Conservation (phyloP, 2,329 filamentous ascomycete species). For the Polychaeton citri region DNA sequence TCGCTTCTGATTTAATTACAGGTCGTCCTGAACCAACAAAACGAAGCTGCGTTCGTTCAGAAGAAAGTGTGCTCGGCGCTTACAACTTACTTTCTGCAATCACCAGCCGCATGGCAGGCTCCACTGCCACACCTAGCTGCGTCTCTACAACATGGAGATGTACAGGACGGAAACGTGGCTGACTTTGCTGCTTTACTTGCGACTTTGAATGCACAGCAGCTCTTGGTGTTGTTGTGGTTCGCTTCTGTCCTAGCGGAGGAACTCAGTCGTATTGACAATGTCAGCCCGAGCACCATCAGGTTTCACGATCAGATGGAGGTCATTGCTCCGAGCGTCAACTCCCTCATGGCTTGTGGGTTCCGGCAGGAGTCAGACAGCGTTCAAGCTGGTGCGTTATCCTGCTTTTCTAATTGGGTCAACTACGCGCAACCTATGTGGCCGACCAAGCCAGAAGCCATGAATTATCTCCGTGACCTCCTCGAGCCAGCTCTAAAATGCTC, state of each 20-base stretch:
- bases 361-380: not conserved
- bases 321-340: slow-evolving; percentile 39
- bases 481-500: slow-evolving; percentile 44
- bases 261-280: slow-evolving; percentile 53
- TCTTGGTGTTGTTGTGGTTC: slow-evolving; percentile 53
- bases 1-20: slow-evolving; percentile 1
- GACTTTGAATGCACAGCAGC: slow-evolving; percentile 35
- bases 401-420: slow-evolving; percentile 49
- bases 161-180: slow-evolving; percentile 27
- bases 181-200: slow-evolving; percentile 32
- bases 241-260: slow-evolving; percentile 51
- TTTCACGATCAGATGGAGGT: slow-evolving; percentile 39
- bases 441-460: slow-evolving; percentile 43
- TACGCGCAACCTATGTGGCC: slow-evolving; percentile 55
- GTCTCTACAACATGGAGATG: slow-evolving; percentile 14
- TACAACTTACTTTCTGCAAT: slow-evolving; percentile 61
- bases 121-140: slow-evolving; percentile 35
- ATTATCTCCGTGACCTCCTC: slow-evolving; percentile 47
- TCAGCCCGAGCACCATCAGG: slow-evolving; percentile 13
- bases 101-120: slow-evolving; percentile 51
- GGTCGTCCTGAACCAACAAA: slow-evolving; percentile 10
- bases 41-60: slow-evolving; percentile 31
- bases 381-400: slow-evolving; percentile 18
- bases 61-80: slow-evolving; percentile 68
- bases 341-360: slow-evolving; percentile 24